Evolutionary conservation across 1,284 basidiomycete genomes (phyloP).

Genomic region (Pseudozyma sp.): DNA sequence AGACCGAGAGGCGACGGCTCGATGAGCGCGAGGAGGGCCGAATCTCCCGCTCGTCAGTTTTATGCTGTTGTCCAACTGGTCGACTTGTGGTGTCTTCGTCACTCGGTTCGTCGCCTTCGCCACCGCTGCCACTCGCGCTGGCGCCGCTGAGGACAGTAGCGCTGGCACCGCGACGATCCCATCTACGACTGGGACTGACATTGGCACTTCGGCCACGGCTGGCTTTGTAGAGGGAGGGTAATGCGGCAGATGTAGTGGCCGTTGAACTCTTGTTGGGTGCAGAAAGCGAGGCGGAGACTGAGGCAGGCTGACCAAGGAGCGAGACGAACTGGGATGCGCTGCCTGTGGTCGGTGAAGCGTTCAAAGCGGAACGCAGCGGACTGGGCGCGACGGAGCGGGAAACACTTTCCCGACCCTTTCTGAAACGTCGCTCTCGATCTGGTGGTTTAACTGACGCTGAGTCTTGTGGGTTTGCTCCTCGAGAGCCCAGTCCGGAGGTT

Average conservation of each 20-base stretch:
- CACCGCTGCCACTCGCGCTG: slow-evolving; percentile 47
- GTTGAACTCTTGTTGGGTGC: slow-evolving; percentile 26
- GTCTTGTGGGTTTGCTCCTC: background rate
- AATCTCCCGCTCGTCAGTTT: background rate
- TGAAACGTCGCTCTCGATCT: slow-evolving; percentile 10
- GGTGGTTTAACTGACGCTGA: background rate
- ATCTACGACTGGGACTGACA: slow-evolving; percentile 51
- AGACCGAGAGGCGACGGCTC: slow-evolving; percentile 17
- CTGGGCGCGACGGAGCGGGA: slow-evolving; percentile 31
- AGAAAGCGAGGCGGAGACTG: slow-evolving; percentile 37
- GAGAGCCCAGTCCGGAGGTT: background rate
- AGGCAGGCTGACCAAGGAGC: slow-evolving; percentile 29
- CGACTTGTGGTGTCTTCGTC: slow-evolving; percentile 16
- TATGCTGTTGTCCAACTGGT: background rate
- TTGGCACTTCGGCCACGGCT: slow-evolving; percentile 52
- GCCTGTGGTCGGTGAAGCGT: slow-evolving; percentile 24
- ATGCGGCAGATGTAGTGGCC: slow-evolving; percentile 23
- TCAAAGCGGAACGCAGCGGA: slow-evolving; percentile 20
- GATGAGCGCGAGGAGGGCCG: slow-evolving; percentile 3
- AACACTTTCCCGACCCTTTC: slow-evolving; percentile 14
- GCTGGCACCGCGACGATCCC: slow-evolving; percentile 53
- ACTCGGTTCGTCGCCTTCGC: slow-evolving; percentile 29
- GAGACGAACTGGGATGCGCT: slow-evolving; percentile 33
- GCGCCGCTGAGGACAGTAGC: slow-evolving; percentile 47
- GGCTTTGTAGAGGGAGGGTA: slow-evolving; percentile 48